Evolutionary conservation across 352 stramenopile species (phyloP).

Genomic region (Blastocystis sp.): DNA sequence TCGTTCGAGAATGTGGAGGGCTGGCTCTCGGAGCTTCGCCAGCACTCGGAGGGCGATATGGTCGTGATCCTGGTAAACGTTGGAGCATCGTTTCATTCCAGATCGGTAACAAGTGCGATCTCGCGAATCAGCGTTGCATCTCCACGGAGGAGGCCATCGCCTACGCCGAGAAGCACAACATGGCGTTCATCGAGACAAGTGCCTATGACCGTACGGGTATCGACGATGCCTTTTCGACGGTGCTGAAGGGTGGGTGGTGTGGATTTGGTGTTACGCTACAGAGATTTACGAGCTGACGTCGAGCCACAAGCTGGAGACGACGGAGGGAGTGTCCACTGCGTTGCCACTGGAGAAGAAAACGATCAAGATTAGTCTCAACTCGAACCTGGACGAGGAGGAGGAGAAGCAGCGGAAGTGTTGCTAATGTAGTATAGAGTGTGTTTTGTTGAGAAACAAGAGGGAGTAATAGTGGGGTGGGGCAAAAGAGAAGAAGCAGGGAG

Average conservation of each 20-base stretch:
- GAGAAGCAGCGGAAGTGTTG: constrained; percentile 30
- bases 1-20: constrained; percentile 98
- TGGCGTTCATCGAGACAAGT: constrained; percentile 99
- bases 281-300: constrained; percentile 52
- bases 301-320: neutral
- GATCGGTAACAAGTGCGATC: constrained; percentile 66
- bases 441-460: neutral
- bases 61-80: constrained; percentile 77
- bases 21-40: constrained; percentile 95
- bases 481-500: neutral
- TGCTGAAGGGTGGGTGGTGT: constrained; percentile 24
- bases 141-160: constrained; percentile 93
- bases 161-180: constrained; percentile 96
- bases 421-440: neutral
- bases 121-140: constrained; percentile 85
- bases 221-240: constrained; percentile 80
- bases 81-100: neutral
- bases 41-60: constrained; percentile 95
- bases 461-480: neutral
- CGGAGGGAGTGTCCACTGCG: neutral
- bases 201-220: constrained; percentile 91
- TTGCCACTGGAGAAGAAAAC: constrained; percentile 36
- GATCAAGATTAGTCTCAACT: constrained; percentile 29
- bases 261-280: neutral
- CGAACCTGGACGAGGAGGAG: neutral